phyloP scores from a whole-genome alignment of 495 filamentous ascomycete genomes.

The Opeltia flavorubescens region DNA sequence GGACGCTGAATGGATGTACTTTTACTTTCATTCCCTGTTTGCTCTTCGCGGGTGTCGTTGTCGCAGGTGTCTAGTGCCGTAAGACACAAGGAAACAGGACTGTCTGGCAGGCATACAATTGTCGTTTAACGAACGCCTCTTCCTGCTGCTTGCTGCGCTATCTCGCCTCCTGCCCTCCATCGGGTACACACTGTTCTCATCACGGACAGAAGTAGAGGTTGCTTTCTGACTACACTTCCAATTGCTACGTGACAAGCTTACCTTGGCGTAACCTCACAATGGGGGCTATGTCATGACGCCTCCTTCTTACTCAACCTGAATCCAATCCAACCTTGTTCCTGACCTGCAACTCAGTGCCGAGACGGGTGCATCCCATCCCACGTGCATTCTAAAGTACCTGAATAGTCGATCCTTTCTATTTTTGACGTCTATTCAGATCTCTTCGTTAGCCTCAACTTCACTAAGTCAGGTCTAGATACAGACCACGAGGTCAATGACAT shows the following conservation, averaged over 20 bases:
- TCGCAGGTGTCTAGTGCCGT: no score
- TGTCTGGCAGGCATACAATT: no score
- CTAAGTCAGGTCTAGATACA: neutral
- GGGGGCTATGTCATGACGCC: neutral
- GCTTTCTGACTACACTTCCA: neutral
- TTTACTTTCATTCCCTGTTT: neutral
- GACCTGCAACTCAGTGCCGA: neutral
- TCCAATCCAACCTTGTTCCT: neutral
- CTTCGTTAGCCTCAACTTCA: conserved; percentile 1
- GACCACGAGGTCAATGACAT: neutral
- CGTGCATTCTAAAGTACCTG: neutral
- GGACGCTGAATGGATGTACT: no score
- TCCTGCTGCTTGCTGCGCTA: neutral
- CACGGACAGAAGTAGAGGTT: neutral
- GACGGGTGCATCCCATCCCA: neutral
- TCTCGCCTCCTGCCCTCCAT: neutral
- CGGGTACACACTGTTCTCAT: neutral
- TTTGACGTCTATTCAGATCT: neutral
- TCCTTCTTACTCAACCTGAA: neutral
- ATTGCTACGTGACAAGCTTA: neutral
- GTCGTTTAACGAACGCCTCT: neutral
- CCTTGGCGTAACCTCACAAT: neutral
- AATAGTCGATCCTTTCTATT: conserved; percentile 2
- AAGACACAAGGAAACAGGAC: no score
- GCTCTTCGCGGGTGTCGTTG: conserved; percentile 1